Conservation (phyloP, 768 basidiomycete genomes). For the Rhizopogon sp. region DNA sequence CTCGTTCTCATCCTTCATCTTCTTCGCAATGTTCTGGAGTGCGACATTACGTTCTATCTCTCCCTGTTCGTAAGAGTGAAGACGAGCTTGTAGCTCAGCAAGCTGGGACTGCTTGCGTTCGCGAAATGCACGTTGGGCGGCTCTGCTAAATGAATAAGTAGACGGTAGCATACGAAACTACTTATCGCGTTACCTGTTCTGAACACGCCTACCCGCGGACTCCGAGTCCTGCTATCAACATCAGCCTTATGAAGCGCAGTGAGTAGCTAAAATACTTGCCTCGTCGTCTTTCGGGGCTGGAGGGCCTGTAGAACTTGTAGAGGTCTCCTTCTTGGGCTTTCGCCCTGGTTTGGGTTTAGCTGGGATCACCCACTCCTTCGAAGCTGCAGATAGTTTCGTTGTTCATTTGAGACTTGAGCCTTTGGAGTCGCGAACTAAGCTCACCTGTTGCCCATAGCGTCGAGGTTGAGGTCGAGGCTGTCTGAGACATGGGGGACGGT, state of each 20-base stretch:
- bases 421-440: slow-evolving; percentile 4
- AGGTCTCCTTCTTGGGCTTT: slow-evolving; percentile 74
- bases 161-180: neutral
- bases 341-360: slow-evolving; percentile 84
- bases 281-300: slow-evolving; percentile 37
- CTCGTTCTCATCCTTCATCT: slow-evolving; percentile 85
- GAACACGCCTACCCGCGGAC: slow-evolving; percentile 62
- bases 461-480: slow-evolving; percentile 41
- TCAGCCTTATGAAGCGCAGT: neutral
- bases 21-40: slow-evolving; percentile 76
- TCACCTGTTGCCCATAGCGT: slow-evolving; percentile 76
- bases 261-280: slow-evolving; percentile 32
- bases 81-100: slow-evolving; percentile 79
- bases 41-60: slow-evolving; percentile 85
- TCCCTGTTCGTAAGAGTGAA: slow-evolving; percentile 85
- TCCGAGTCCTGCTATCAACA: slow-evolving; percentile 34
- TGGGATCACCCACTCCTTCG: slow-evolving; percentile 87
- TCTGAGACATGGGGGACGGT: slow-evolving; percentile 22
- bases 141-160: slow-evolving; percentile 37
- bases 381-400: slow-evolving; percentile 42
- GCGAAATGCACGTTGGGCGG: slow-evolving; percentile 85
- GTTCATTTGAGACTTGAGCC: neutral
- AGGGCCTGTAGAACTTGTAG: slow-evolving; percentile 6
- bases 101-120: slow-evolving; percentile 88
- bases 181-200: slow-evolving; percentile 53